Conservation (phyloP, 768 basidiomycete species). For the Russula ochroleuca region DNA sequence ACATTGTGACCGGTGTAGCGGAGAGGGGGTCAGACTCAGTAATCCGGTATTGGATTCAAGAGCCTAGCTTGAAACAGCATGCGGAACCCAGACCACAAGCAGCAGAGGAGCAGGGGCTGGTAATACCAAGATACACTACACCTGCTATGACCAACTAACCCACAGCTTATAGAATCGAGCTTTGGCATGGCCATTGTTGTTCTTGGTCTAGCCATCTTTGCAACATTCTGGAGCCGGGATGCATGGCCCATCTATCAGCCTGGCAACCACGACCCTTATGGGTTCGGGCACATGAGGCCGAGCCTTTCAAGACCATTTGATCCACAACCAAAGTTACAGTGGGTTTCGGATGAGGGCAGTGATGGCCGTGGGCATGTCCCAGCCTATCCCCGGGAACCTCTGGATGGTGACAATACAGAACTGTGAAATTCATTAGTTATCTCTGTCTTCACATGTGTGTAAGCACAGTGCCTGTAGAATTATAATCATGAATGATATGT, state of each 20-base stretch:
- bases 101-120: neutral
- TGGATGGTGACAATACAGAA: neutral
- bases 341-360: neutral
- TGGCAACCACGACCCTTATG: too few species aligned
- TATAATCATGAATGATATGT: too few species aligned
- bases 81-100: neutral
- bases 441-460: too few species aligned
- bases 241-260: too few species aligned
- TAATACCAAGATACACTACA: too few species aligned
- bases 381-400: neutral
- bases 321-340: neutral
- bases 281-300: too few species aligned
- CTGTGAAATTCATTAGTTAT: too few species aligned
- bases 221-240: neutral
- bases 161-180: neutral
- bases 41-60: constrained; percentile 1
- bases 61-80: neutral
- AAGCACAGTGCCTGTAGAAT: too few species aligned
- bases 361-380: neutral
- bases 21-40: neutral
- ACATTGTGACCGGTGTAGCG: constrained; percentile 5
- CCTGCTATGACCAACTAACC: too few species aligned
- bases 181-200: neutral
- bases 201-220: neutral
- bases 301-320: too few species aligned